A percentile compares a stretch with the other conserved stretches of the same genome.
These are phyloP conservation scores for Cynara cardunculus DNA, from an alignment of 129 eudicot species.

Conservation along the genomic window DNA sequence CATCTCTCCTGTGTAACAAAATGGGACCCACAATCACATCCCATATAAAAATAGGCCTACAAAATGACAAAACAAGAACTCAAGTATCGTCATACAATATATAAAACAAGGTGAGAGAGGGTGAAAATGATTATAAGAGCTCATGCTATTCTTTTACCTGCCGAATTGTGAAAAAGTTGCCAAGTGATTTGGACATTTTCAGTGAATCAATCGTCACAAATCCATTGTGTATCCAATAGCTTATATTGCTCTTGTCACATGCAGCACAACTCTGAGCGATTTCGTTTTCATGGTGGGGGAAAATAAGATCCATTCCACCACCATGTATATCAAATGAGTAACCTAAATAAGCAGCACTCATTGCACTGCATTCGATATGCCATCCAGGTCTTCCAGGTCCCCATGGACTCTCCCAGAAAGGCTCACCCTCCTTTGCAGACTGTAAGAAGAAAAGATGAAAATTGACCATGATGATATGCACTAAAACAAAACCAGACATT, in stretches of 20 bases:
- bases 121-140: neutral
- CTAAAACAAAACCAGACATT: too few species aligned
- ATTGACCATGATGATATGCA: too few species aligned
- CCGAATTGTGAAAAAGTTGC: slow-evolving; percentile 95
- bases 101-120: neutral
- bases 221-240: slow-evolving; percentile 94
- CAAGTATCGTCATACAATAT: neutral
- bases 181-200: slow-evolving; percentile 96
- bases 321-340: slow-evolving; percentile 95
- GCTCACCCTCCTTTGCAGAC: slow-evolving; percentile 97
- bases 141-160: slow-evolving; percentile 50
- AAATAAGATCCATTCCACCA: slow-evolving; percentile 96
- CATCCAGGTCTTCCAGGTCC: slow-evolving; percentile 99
- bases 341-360: slow-evolving; percentile 94
- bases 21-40: neutral
- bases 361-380: slow-evolving; percentile 99
- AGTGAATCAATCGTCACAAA: slow-evolving; percentile 83
- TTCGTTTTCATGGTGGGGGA: slow-evolving; percentile 98
- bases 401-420: slow-evolving; percentile 99
- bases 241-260: slow-evolving; percentile 66
- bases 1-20: neutral
- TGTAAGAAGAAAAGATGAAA: slow-evolving; percentile 26
- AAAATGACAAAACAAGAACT: neutral
- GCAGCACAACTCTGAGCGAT: slow-evolving; percentile 98
- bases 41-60: neutral